A percentile compares a stretch with the other conserved stretches of the same genome.
Evolutionary conservation across 1,284 basidiomycete species (phyloP).

Genomic region (Tilletia caries): DNA sequence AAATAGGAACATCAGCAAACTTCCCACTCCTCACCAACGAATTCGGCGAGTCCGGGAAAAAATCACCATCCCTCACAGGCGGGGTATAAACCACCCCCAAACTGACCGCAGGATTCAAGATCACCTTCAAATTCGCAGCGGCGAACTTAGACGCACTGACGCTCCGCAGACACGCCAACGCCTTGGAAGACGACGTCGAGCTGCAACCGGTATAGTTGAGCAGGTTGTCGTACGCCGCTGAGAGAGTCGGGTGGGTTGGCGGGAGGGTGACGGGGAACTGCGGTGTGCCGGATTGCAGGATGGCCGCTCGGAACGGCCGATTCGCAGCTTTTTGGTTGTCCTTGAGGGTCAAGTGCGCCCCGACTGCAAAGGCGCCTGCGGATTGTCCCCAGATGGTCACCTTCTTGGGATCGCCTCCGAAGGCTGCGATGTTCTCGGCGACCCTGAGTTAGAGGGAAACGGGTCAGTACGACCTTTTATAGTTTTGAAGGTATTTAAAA

Average conservation of each 20-base stretch:
- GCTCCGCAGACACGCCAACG: constrained; percentile 24
- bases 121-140: background rate
- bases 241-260: constrained; percentile 23
- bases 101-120: constrained; percentile 8
- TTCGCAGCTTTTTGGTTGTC: constrained; percentile 22
- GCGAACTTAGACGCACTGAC: constrained; percentile 20
- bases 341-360: constrained; percentile 27
- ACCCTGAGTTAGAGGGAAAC: background rate
- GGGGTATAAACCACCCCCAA: constrained; percentile 22
- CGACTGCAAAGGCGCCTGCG: constrained; percentile 32
- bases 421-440: constrained; percentile 29
- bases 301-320: constrained; percentile 31
- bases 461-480: too few relatives aligned
- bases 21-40: constrained; percentile 23
- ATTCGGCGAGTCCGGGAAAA: constrained; percentile 28
- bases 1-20: constrained; percentile 29
- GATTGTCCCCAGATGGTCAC: constrained; percentile 33
- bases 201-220: constrained; percentile 24
- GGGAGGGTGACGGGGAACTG: constrained; percentile 23
- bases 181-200: background rate
- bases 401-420: constrained; percentile 31
- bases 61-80: constrained; percentile 29
- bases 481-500: too few relatives aligned
- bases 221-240: constrained; percentile 22
- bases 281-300: constrained; percentile 31